Conservation (phyloP, 805 yeast species). For the Saccharomycopsis fibuligera region DNA sequence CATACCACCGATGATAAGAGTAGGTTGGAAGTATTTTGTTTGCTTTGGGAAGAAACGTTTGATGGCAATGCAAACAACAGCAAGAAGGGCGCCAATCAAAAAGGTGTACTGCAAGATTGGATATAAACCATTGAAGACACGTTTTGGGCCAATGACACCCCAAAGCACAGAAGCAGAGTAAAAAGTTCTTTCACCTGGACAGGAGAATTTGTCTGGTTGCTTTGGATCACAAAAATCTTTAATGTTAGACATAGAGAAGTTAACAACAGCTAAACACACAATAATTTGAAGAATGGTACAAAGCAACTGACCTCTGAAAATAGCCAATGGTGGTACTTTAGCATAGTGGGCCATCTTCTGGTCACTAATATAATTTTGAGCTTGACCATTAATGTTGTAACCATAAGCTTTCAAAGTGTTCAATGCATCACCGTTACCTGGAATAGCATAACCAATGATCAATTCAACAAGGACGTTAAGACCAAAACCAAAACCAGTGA, state of each 20-base stretch:
- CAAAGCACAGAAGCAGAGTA: conserved; percentile 48
- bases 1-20: conserved; percentile 45
- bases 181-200: conserved; percentile 35
- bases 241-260: conserved; percentile 31
- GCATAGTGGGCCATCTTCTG: conserved; percentile 51
- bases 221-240: conserved; percentile 30
- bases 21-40: conserved; percentile 38
- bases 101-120: conserved; percentile 60
- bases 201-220: conserved; percentile 35
- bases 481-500: conserved; percentile 38
- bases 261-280: conserved; percentile 29
- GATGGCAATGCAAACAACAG: conserved; percentile 27
- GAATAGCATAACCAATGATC: conserved; percentile 48
- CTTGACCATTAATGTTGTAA: conserved; percentile 56
- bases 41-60: conserved; percentile 24
- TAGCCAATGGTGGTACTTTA: conserved; percentile 50
- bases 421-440: conserved; percentile 48
- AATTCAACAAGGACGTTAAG: conserved; percentile 49
- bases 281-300: conserved; percentile 29
- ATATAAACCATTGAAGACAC: conserved; percentile 49
- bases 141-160: conserved; percentile 51
- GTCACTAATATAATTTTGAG: conserved; percentile 52
- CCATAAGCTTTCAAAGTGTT: conserved; percentile 46
- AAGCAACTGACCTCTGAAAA: conserved; percentile 40
- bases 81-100: conserved; percentile 42